phyloP scores from a whole-genome alignment of 305 asterid species.

The Nicotiana rustica region DNA sequence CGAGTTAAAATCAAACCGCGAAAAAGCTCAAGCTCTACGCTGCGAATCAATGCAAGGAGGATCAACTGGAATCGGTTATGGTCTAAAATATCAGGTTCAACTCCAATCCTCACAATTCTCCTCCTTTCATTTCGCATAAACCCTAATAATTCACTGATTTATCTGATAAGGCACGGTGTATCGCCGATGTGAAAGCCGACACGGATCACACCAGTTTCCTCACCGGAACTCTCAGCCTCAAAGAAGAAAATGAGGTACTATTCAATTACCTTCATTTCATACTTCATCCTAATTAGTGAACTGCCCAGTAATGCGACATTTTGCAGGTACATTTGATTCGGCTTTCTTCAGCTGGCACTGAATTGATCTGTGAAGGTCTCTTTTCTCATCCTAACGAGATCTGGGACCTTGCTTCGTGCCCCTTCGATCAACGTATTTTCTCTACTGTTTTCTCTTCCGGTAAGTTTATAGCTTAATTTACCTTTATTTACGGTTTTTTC shows the following conservation, averaged over 20 bases:
- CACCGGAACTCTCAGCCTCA: conserved; percentile 92
- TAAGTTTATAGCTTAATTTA: conserved; percentile 35
- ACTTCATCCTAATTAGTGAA: neutral
- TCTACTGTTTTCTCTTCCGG: conserved; percentile 93
- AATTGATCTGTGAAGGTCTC: conserved; percentile 91
- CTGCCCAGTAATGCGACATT: conserved; percentile 36
- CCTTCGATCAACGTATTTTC: conserved; percentile 92
- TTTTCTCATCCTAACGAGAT: conserved; percentile 93
- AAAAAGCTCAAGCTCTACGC: neutral
- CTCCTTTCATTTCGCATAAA: conserved; percentile 5
- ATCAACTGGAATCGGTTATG: conserved; percentile 92
- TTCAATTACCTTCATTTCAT: neutral
- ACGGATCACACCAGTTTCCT: conserved; percentile 96
- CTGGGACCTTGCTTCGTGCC: conserved; percentile 96
- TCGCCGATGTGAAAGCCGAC: conserved; percentile 95
- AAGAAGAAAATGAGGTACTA: conserved; percentile 95
- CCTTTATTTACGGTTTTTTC: neutral
- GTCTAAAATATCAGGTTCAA: conserved; percentile 91
- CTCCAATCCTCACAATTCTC: neutral
- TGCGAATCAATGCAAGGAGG: conserved; percentile 76
- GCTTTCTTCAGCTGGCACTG: conserved; percentile 77
- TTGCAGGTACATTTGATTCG: conserved; percentile 87
- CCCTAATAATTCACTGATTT: conserved; percentile 32
- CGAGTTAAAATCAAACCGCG: neutral
- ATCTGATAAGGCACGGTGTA: conserved; percentile 85